Evolutionary conservation across 2,329 filamentous ascomycete genomes (phyloP).

Genomic region (Aspergillus oerlinghausenensis): DNA sequence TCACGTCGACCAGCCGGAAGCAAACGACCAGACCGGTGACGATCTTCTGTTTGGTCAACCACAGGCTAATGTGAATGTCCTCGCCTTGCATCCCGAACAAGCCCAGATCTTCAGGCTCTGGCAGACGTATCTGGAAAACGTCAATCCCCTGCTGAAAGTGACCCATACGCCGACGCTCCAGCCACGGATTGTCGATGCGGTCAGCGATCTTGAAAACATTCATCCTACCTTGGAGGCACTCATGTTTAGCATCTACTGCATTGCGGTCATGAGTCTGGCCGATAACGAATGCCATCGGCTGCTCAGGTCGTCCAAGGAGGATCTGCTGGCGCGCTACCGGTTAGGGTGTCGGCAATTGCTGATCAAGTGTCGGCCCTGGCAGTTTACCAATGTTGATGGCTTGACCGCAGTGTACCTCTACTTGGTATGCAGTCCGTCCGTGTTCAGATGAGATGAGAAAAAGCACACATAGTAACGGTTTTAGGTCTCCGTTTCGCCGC

Average conservation of each 20-base stretch:
- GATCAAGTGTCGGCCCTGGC: slow-evolving; percentile 37
- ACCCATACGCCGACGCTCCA: slow-evolving; percentile 64
- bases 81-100: slow-evolving; percentile 15
- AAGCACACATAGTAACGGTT: too few species aligned
- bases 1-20: neutral
- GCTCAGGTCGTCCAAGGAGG: slow-evolving; percentile 25
- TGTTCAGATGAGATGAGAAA: too few species aligned
- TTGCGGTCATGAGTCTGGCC: slow-evolving; percentile 53
- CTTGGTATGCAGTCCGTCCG: neutral
- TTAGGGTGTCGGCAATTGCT: slow-evolving; percentile 42
- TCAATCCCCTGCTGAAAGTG: slow-evolving; percentile 64
- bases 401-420: neutral
- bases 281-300: slow-evolving; percentile 49
- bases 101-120: slow-evolving; percentile 43
- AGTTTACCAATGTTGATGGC: slow-evolving; percentile 16
- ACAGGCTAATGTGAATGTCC: neutral
- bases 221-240: slow-evolving; percentile 58
- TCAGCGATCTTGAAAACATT: slow-evolving; percentile 51
- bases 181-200: slow-evolving; percentile 57
- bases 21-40: neutral
- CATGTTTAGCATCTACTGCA: slow-evolving; percentile 62
- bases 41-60: neutral
- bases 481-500: too few species aligned
- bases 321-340: slow-evolving; percentile 37
- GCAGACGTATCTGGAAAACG: slow-evolving; percentile 65